Evolutionary conservation across 2,329 filamentous ascomycete genomes (phyloP), one percentile per base, ranked within the genome.

Genomic region (Penicillium brevicompactum): DNA sequence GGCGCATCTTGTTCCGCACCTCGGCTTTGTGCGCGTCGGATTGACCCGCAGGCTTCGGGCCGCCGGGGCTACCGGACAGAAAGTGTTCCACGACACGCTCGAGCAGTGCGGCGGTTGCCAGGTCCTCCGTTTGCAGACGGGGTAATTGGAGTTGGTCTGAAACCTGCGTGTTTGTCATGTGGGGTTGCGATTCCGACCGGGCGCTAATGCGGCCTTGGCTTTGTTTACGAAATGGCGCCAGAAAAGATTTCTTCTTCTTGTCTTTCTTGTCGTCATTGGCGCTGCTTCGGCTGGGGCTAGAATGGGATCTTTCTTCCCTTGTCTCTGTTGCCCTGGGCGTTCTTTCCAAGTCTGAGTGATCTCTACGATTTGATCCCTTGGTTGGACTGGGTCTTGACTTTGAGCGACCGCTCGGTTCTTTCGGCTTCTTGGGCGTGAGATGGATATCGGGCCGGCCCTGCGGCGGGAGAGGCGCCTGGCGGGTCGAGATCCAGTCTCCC

Each of bases 401-500:
- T 46, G 22, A 37, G 32, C 40, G 18, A 34, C 18, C 8, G 49
- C 21, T n/a, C 49, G 54, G 14, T 24, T 31, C 5, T 51, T 44
- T 32, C 34, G 31, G 7, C 14, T 45, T 50, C 46, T 47, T 45
- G 21, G 49, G 44, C 9, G 55, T 34, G 5, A 34, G 31, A 10
- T 14, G 31, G 31, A 14, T 34, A 5, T 34, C 31, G 10, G 31
- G 13, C 10, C 13, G 34, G 13, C n/a, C 10, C 31, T 11, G 55
- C 9, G 69, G 69, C 16, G 69, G 70, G 13, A 53, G 56, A 18
- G 71, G 71, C 16, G 70, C 66, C 24, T 65, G 60, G n/a, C 71
- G 66, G 6, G 65, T 68, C 7, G 71, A 62, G 22, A 70, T 63
- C 61, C 72, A 63, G 42, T 71, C 68, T 48, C 70, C 70, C 30